Evolutionary conservation across 305 asterid genomes (phyloP).

Genomic region (Nicotiana rustica): DNA sequence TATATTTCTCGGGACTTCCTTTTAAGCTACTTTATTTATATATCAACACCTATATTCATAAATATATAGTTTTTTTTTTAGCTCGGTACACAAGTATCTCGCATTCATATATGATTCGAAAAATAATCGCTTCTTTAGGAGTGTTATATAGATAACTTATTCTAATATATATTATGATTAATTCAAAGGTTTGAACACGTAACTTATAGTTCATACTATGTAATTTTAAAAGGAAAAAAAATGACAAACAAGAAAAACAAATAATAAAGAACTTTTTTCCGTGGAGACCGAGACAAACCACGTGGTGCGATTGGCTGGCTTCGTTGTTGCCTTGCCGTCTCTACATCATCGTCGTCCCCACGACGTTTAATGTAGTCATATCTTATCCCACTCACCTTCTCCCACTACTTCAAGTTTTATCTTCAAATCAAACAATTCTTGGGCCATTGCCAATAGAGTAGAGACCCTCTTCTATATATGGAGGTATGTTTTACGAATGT

Average conservation of each 20-base stretch:
- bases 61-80: too few species aligned
- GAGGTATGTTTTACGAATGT: not conserved
- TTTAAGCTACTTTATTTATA: not conserved
- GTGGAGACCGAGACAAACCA: conserved; percentile 30
- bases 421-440: not conserved
- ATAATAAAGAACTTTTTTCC: conserved; percentile 2
- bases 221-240: not conserved
- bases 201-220: too few species aligned
- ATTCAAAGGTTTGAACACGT: too few species aligned
- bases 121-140: too few species aligned
- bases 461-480: not conserved
- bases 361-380: conserved; percentile 39
- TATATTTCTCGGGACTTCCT: not conserved
- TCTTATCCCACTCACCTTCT: conserved; percentile 5
- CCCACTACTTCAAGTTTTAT: not conserved
- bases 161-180: too few species aligned
- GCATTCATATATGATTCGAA: too few species aligned
- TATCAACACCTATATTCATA: not conserved
- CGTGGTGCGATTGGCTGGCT: conserved; percentile 36
- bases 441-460: not conserved
- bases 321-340: conserved; percentile 41
- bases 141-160: too few species aligned
- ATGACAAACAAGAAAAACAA: not conserved
- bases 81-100: too few species aligned
- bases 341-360: conserved; percentile 40